phyloP scores from a whole-genome alignment of 495 filamentous ascomycete genomes.

The Astrocystis sublimbata region DNA sequence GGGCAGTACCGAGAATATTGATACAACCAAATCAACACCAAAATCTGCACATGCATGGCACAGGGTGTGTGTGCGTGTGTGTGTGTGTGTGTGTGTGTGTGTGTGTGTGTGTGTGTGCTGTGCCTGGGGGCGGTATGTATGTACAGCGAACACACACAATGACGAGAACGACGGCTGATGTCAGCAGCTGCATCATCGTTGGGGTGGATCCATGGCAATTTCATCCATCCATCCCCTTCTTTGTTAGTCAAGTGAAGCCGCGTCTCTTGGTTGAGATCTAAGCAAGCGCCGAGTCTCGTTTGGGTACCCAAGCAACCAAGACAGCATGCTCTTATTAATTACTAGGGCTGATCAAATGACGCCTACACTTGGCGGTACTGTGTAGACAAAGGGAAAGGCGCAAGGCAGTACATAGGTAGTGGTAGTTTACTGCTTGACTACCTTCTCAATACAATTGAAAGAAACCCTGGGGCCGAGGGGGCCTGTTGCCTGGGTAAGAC shows the following conservation, averaged over 20 bases:
- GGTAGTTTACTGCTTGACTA: too few species aligned
- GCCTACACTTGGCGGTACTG: not conserved
- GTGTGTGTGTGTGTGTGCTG: not conserved
- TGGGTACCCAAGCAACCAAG: not conserved
- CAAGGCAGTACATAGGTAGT: not conserved
- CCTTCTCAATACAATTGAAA: too few species aligned
- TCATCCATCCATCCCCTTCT: not conserved
- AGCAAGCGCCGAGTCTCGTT: not conserved
- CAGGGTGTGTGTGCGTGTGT: not conserved
- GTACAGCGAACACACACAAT: too few species aligned
- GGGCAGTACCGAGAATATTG: not conserved
- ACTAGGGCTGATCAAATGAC: not conserved
- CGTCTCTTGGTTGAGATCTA: not conserved
- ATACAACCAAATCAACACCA: not conserved
- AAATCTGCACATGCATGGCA: not conserved
- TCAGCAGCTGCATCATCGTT: conserved; percentile 7
- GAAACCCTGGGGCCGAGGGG: too few species aligned
- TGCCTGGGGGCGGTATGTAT: too few species aligned
- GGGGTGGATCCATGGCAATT: not conserved
- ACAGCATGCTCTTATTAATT: not conserved
- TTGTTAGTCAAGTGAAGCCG: not conserved
- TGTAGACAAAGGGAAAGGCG: not conserved
- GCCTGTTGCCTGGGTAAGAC: too few species aligned
- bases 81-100: not conserved
- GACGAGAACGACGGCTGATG: conserved; percentile 6